Evolutionary conservation across 78 protist genomes (phyloP).

Genomic region (Guillardia theta): DNA sequence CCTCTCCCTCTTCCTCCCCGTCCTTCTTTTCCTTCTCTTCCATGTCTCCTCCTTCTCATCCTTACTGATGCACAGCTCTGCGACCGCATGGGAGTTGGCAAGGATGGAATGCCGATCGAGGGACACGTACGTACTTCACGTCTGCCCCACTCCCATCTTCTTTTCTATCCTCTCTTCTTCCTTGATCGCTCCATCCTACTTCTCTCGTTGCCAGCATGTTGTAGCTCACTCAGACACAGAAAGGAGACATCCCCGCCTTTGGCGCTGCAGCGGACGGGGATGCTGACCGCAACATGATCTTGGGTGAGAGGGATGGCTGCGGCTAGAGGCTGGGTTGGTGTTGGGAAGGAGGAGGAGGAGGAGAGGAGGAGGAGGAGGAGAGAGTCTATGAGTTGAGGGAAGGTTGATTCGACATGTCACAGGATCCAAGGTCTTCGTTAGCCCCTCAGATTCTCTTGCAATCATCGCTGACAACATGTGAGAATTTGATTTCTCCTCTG

Average conservation of each 20-base stretch:
- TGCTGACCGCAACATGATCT: conserved; percentile 93
- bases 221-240: conserved; percentile 82
- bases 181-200: background rate
- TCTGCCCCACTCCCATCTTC: background rate
- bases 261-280: conserved; percentile 68
- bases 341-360: background rate
- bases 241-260: conserved; percentile 80
- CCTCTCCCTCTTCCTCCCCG: too few species aligned
- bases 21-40: too few species aligned
- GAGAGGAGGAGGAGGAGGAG: background rate
- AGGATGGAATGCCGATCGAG: conserved; percentile 25
- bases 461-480: conserved; percentile 83
- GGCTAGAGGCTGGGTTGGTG: background rate
- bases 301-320: conserved; percentile 47
- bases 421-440: conserved; percentile 77
- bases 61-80: too few species aligned
- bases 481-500: background rate
- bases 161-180: background rate
- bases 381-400: background rate
- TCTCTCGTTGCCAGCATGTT: conserved; percentile 85
- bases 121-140: background rate
- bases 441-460: conserved; percentile 96
- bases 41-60: too few species aligned
- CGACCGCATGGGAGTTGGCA: conserved; percentile 68
- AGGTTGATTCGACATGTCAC: background rate